Evolutionary conservation across 2,329 filamentous ascomycete genomes (phyloP).

Genomic region (Diaporthe caulivora): DNA sequence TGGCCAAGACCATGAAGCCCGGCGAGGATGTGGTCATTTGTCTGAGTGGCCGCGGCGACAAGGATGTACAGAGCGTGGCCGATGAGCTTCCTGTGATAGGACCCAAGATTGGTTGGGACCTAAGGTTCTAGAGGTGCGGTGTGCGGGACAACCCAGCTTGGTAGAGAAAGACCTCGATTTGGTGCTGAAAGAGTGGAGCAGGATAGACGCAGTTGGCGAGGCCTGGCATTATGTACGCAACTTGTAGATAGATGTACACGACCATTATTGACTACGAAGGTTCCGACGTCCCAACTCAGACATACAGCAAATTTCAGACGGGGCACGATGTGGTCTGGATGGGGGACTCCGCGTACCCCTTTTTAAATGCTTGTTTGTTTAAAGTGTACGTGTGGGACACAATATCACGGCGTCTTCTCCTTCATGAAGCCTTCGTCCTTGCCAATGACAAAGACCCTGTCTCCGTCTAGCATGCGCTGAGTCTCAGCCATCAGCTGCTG

Average conservation of each 20-base stretch:
- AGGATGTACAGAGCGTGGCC: conserved; percentile 98
- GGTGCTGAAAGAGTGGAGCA: background rate
- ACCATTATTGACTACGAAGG: background rate
- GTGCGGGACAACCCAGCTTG: background rate
- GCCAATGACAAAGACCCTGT: conserved; percentile 55
- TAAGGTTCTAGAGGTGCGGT: conserved; percentile 64
- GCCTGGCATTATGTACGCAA: background rate
- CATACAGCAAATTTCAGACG: background rate
- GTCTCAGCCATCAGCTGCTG: conserved; percentile 54
- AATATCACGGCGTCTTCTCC: conserved; percentile 41
- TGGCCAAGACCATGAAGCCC: conserved; percentile 93
- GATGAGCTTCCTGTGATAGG: conserved; percentile 92
- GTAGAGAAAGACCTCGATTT: background rate
- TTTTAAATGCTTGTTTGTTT: background rate
- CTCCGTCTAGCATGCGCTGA: conserved; percentile 53
- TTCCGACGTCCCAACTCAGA: background rate
- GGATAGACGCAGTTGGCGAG: background rate
- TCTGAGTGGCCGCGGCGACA: conserved; percentile 92
- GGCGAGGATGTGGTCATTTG: conserved; percentile 94
- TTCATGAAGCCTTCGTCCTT: conserved; percentile 47
- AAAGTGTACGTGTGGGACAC: background rate
- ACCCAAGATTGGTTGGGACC: conserved; percentile 84
- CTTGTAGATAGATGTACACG: conserved; percentile 19
- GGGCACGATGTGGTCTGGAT: background rate
- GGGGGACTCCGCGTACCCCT: background rate